Conservation (phyloP, 805 yeast species). For the Candida loeiensis region DNA sequence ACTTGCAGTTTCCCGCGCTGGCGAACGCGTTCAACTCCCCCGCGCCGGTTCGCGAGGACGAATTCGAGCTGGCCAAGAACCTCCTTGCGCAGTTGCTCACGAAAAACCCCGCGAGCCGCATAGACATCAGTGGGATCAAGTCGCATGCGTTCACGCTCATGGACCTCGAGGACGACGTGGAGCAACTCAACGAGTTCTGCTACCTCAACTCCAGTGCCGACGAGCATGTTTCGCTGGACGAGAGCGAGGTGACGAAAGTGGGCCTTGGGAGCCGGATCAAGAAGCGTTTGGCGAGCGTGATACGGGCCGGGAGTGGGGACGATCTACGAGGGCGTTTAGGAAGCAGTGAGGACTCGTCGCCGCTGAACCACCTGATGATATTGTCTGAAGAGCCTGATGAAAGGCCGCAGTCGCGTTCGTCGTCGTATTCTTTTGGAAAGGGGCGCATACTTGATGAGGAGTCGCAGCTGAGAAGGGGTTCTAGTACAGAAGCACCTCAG, state of each 20-base stretch:
- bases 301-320: constrained; percentile 14
- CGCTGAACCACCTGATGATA: constrained; percentile 3
- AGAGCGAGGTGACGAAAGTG: constrained; percentile 13
- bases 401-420: constrained; percentile 11
- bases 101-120: constrained; percentile 67
- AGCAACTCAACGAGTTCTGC: constrained; percentile 33
- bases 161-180: constrained; percentile 38
- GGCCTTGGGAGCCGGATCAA: neutral
- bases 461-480: constrained; percentile 14
- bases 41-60: constrained; percentile 38
- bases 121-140: constrained; percentile 69
- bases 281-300: neutral
- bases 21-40: constrained; percentile 36
- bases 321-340: neutral
- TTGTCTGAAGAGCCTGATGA: constrained; percentile 3
- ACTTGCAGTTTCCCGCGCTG: constrained; percentile 52
- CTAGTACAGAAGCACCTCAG: constrained; percentile 37
- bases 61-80: constrained; percentile 50
- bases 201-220: constrained; percentile 28
- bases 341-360: constrained; percentile 1
- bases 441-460: constrained; percentile 9
- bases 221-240: constrained; percentile 25
- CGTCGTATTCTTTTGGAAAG: constrained; percentile 20
- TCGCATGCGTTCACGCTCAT: constrained; percentile 61
- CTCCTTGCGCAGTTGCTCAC: constrained; percentile 57